phyloP scores from a whole-genome alignment of 495 filamentous ascomycete species.

The Talaromyces proteolyticus region DNA sequence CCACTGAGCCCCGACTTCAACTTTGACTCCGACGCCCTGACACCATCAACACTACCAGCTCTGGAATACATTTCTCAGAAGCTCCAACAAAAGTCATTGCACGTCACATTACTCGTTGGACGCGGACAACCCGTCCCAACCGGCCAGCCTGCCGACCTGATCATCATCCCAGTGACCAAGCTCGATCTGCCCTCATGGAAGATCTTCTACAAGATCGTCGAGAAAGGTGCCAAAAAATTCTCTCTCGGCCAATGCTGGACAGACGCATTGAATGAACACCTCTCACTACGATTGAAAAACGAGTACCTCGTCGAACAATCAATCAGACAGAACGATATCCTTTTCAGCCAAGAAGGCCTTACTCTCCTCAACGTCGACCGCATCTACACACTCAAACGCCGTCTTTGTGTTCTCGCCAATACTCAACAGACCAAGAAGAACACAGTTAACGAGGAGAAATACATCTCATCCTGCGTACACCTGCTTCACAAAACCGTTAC shows the following conservation, averaged over 20 bases:
- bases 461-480: conserved; percentile 41
- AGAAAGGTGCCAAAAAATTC: conserved; percentile 38
- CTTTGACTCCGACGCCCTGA: conserved; percentile 35
- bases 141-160: conserved; percentile 33
- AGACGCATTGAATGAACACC: conserved; percentile 26
- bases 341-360: conserved; percentile 66
- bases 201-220: conserved; percentile 31
- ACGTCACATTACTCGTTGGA: conserved; percentile 42
- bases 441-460: conserved; percentile 26
- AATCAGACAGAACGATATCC: conserved; percentile 59
- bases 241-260: conserved; percentile 38
- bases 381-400: conserved; percentile 66
- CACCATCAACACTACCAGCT: conserved; percentile 36
- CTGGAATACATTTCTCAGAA: conserved; percentile 44
- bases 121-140: conserved; percentile 40
- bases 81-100: conserved; percentile 37
- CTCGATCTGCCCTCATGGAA: conserved; percentile 31
- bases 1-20: conserved; percentile 38
- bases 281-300: conserved; percentile 30
- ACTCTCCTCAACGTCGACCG: conserved; percentile 64
- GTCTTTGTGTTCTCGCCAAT: conserved; percentile 50
- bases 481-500: conserved; percentile 59
- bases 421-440: conserved; percentile 9
- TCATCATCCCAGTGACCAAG: conserved; percentile 38
- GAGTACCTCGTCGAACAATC: conserved; percentile 58